Evolutionary conservation across 1,284 basidiomycete species (phyloP).

Genomic region (Marasmius oreades): DNA sequence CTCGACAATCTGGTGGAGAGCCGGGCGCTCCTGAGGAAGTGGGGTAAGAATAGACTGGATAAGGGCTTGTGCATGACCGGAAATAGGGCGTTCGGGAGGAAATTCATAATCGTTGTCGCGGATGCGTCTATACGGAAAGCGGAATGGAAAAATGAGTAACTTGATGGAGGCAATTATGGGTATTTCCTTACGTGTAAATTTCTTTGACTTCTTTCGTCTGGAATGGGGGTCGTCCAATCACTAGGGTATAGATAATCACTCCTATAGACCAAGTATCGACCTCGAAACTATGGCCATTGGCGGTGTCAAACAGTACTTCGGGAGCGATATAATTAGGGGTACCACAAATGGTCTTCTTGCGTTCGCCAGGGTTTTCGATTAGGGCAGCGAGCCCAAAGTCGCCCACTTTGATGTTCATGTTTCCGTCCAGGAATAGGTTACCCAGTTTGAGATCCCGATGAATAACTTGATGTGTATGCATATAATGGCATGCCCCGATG

Average conservation of each 20-base stretch:
- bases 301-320: slow-evolving; percentile 94
- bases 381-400: slow-evolving; percentile 97
- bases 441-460: slow-evolving; percentile 96
- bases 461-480: slow-evolving; percentile 95
- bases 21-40: slow-evolving; percentile 78
- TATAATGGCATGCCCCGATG: slow-evolving; percentile 93
- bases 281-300: slow-evolving; percentile 96
- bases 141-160: slow-evolving; percentile 7
- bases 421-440: slow-evolving; percentile 88
- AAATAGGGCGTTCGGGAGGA: slow-evolving; percentile 74
- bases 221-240: slow-evolving; percentile 94
- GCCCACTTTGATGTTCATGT: slow-evolving; percentile 96
- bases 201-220: slow-evolving; percentile 97
- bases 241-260: slow-evolving; percentile 93
- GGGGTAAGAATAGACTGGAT: slow-evolving; percentile 86
- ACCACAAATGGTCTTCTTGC: slow-evolving; percentile 98
- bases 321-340: slow-evolving; percentile 99
- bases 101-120: slow-evolving; percentile 94
- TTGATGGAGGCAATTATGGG: background rate
- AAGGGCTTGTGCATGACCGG: slow-evolving; percentile 71
- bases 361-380: slow-evolving; percentile 93
- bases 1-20: slow-evolving; percentile 81
- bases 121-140: slow-evolving; percentile 65
- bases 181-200: slow-evolving; percentile 75
- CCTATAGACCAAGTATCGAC: slow-evolving; percentile 98